These are phyloP conservation scores for Leishmania arabica DNA, from an alignment of 208 protist species.

Conservation along the genomic window DNA sequence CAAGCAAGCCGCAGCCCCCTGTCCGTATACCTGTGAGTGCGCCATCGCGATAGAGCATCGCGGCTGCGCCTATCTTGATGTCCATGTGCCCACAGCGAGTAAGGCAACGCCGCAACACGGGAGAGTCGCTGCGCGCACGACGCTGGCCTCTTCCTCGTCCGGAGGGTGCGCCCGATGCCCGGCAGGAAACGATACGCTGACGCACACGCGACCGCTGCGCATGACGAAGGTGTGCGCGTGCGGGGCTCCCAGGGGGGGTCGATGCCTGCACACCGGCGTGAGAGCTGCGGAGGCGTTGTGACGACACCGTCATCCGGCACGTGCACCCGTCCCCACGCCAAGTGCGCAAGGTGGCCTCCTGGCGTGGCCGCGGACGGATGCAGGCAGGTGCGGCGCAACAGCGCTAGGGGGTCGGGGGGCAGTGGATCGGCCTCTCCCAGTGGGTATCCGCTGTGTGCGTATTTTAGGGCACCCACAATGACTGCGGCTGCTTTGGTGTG, in stretches of 20 bases:
- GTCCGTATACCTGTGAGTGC: not conserved
- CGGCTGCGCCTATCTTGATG: not conserved
- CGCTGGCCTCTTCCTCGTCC: not conserved
- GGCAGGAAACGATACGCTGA: not conserved
- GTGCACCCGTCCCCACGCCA: too few species aligned
- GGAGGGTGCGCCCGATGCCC: too few species aligned
- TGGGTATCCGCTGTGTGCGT: not conserved
- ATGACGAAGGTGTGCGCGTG: not conserved
- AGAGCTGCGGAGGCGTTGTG: not conserved
- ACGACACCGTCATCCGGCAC: not conserved
- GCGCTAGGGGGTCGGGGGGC: not conserved
- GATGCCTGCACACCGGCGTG: not conserved
- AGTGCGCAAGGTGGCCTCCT: not conserved
- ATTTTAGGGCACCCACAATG: not conserved
- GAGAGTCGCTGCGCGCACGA: not conserved
- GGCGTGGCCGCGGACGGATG: not conserved
- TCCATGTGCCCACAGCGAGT: not conserved
- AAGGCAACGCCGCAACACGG: not conserved
- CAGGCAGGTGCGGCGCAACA: not conserved
- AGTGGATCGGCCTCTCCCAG: not conserved
- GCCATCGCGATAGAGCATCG: not conserved
- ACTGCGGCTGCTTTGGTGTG: not conserved
- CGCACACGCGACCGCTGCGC: not conserved
- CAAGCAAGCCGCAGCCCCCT: not conserved
- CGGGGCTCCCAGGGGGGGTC: too few species aligned